These are phyloP conservation scores for Hansfordia pulvinata DNA, from an alignment of 2,329 filamentous ascomycete species.

Conservation along the genomic window DNA sequence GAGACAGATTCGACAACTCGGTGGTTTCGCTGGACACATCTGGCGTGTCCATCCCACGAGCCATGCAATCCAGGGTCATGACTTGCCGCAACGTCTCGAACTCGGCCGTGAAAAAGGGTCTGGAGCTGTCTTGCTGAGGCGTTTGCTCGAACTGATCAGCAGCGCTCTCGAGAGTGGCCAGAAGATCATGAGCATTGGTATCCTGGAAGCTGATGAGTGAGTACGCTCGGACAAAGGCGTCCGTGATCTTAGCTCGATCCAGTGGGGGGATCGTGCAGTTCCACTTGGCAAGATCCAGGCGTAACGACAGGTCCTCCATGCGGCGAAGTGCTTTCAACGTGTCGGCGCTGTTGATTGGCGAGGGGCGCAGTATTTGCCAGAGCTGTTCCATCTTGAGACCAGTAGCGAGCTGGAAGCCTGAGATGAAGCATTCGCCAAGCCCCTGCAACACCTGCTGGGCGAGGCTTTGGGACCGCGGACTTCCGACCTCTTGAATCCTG, in stretches of 20 bases:
- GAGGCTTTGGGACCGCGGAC: too few species aligned
- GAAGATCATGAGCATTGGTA: too few species aligned
- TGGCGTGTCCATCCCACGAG: constrained; percentile 9
- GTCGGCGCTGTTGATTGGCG: constrained; percentile 31
- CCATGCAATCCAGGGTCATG: constrained; percentile 24
- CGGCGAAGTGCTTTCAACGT: constrained; percentile 31
- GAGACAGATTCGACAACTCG: constrained; percentile 32
- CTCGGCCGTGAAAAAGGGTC: constrained; percentile 36
- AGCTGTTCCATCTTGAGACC: constrained; percentile 69
- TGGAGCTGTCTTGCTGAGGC: constrained; percentile 24
- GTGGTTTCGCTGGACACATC: constrained; percentile 21
- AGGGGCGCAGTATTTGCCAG: constrained; percentile 61
- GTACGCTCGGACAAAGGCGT: constrained; percentile 41
- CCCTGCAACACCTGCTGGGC: constrained; percentile 23
- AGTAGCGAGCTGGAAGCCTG: constrained; percentile 58
- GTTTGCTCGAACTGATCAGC: constrained; percentile 36
- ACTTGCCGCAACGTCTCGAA: constrained; percentile 46
- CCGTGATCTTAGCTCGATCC: constrained; percentile 38
- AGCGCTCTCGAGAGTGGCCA: constrained; percentile 35
- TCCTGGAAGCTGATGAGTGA: too few species aligned
- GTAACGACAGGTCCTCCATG: constrained; percentile 39
- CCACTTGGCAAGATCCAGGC: constrained; percentile 50
- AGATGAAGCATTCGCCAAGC: constrained; percentile 45
- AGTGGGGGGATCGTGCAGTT: constrained; percentile 35
- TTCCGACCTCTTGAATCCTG: too few species aligned